Evolutionary conservation across 805 yeast genomes (phyloP), one percentile per base, ranked within the genome.

Genomic region (Saccharomycopsis microspora): DNA sequence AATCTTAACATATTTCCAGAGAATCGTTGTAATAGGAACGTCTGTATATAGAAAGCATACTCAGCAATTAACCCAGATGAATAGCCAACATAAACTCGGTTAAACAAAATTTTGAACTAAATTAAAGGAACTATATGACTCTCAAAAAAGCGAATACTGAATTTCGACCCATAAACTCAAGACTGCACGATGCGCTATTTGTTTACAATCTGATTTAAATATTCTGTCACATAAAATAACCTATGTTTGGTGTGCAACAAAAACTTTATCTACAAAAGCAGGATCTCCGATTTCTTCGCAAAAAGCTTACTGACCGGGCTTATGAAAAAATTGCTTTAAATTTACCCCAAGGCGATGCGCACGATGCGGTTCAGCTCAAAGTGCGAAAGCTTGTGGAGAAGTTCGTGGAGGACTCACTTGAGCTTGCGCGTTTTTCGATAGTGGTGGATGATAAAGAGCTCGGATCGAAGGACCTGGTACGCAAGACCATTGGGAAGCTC

Each of bases 371-470:
- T 50, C 69, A 69, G 51, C 55, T 58, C 27, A 64, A 68, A 46
- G 79, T 78, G 3, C 62, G 69, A 30, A 57, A 58, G 27, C 58
- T 65, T 28, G 62, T 79, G 32, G 68, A 71, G 37, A 68, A 69
- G 44, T 75, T 71, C 54, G 59, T 82, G 3, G 61, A 68, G 40
- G 73, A 71, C 5, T 66, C 75, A 28, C 78, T 85, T 58, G 85
- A 80, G 39, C 61, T 71, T 67, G 71, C 79, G 7, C 70, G 72
- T 42, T 64, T 70, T 49, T 76, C 80, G 5, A 53, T 86, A 52
- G 67, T 72, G 1, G 68, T 86, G 10, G 82, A 78, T 56, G 89
- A 85, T 4, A 58, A 57, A 32, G 71, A 70, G 40, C 58, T 68
- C 54, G 55, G 65, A 4, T 50, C 53, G 1, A 60, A 52, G 8